Base-by-base conservation (phyloP, 2,329 filamentous ascomycete species). In the Clarireedia monteithiana region DNA sequence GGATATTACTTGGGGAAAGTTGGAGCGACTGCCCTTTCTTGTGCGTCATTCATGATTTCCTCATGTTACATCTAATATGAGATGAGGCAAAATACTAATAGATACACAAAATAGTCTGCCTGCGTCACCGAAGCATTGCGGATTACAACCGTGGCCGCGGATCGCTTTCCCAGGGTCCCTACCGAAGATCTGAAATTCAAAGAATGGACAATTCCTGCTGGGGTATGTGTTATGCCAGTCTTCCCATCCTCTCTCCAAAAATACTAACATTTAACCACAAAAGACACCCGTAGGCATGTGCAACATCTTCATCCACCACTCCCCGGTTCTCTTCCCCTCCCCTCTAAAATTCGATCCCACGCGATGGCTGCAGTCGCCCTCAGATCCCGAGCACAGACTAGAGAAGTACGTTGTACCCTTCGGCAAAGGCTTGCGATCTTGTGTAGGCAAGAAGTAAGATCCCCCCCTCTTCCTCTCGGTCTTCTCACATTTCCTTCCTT, bases 91-190 rank as follows among this genome's bases (percentile, higher is more conserved):
- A 15, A 24, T 23, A 20, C 50, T 55, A 36, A 55, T 7, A 3
- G 6, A 20, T n/a, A 0, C 1, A 10, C 15, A 24, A 23, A 17
- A 17, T 24, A 55, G 53, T 34, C 36, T 12, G 53, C 26, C 17
- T 26, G 15, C 2, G 24, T 55, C n/a, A 50, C 38, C 20, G 53
- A 55, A 36, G 46, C 38, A 36, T 44, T 55, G 6, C 46, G 53
- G 4, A 17, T 55, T 1, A n/a, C 46, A 14, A 44, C 46, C 7
- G 38, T 55, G 3, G 62, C 67, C 14, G 64, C 61, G 5, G 62
- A 61, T 27, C 66, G 70, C 15, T 60, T 67, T 6, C 60, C 63
- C 38, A 61, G 68, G 15, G 59, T 69, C 23, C 66, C 61, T 1
- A 62, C 62, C 27, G 60, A 58, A 53, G 60, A 27, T 59, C 50